Evolutionary conservation across 768 basidiomycete species (phyloP).

Genomic region (Auriculariales sp.): DNA sequence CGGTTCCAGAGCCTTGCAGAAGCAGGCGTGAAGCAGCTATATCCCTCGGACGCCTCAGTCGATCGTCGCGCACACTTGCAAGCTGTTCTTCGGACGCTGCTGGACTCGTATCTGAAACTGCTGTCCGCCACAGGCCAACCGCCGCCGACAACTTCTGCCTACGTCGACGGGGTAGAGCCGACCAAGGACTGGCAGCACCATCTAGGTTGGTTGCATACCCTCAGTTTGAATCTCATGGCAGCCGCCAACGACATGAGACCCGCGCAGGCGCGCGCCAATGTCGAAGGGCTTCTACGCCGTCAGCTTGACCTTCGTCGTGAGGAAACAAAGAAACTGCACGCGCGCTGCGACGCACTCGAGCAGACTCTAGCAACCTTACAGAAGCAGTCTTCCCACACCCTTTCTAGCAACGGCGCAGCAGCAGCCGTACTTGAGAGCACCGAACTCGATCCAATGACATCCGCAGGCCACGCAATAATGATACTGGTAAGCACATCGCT

Average conservation of each 20-base stretch:
- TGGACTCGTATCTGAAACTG: constrained; percentile 25
- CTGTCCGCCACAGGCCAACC: constrained; percentile 49
- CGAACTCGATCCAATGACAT: too few relatives aligned
- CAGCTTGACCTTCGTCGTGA: constrained; percentile 61
- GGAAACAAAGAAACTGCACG: constrained; percentile 54
- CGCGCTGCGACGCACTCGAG: neutral
- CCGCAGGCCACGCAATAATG: too few relatives aligned
- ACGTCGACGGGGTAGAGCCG: constrained; percentile 16
- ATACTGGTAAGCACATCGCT: too few relatives aligned
- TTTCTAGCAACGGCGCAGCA: too few relatives aligned
- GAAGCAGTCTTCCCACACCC: too few relatives aligned
- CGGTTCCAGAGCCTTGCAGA: constrained; percentile 71
- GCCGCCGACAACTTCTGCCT: constrained; percentile 39
- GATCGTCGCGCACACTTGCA: constrained; percentile 20
- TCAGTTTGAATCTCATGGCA: constrained; percentile 79
- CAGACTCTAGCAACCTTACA: neutral
- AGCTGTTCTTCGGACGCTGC: neutral
- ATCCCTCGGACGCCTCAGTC: constrained; percentile 53
- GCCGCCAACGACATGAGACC: constrained; percentile 82
- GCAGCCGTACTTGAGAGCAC: too few relatives aligned
- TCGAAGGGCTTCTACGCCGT: constrained; percentile 69
- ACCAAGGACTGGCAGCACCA: constrained; percentile 60
- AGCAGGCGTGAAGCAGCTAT: constrained; percentile 65
- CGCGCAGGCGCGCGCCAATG: constrained; percentile 67
- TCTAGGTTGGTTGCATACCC: constrained; percentile 66